A percentile compares a stretch with the other conserved stretches of the same genome.
Evolutionary conservation across 2,329 filamentous ascomycete genomes (phyloP).

Genomic region (Calycina marina): DNA sequence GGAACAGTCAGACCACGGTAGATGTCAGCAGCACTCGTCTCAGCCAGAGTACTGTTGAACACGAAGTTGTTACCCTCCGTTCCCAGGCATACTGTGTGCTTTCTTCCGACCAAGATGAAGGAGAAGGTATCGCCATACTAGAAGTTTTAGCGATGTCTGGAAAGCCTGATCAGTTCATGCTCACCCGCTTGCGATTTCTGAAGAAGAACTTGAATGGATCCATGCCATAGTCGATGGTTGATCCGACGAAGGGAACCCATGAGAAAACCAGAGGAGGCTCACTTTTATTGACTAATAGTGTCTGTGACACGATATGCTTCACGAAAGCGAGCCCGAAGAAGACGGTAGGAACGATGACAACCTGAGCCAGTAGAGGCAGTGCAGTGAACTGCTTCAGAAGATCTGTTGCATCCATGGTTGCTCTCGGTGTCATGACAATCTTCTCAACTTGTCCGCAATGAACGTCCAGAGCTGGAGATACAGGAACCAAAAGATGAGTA

Average conservation of each 20-base stretch:
- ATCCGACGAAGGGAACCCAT: conserved; percentile 69
- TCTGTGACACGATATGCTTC: background rate
- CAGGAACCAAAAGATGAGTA: too few species aligned
- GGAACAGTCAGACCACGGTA: conserved; percentile 59
- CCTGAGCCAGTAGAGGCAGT: background rate
- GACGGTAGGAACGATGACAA: background rate
- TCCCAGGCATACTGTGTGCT: conserved; percentile 71
- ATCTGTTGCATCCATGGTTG: too few species aligned
- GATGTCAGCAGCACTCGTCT: conserved; percentile 78
- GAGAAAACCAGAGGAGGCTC: conserved; percentile 60
- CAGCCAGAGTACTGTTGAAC: conserved; percentile 73
- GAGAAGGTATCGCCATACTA: conserved; percentile 81
- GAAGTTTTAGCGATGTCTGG: background rate
- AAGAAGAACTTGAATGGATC: conserved; percentile 79
- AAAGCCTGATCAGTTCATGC: background rate
- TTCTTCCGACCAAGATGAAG: conserved; percentile 72
- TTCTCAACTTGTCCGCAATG: too few species aligned
- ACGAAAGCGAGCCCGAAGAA: background rate
- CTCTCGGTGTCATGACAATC: too few species aligned
- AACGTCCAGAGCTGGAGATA: too few species aligned
- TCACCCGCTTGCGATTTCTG: conserved; percentile 31
- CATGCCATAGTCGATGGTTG: conserved; percentile 84
- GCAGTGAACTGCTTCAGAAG: too few species aligned
- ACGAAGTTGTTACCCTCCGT: conserved; percentile 79
- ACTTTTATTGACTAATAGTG: background rate